These are phyloP conservation scores for Apiotrichum akiyoshidainum DNA, from an alignment of 1,284 basidiomycete species.

Conservation along the genomic window DNA sequence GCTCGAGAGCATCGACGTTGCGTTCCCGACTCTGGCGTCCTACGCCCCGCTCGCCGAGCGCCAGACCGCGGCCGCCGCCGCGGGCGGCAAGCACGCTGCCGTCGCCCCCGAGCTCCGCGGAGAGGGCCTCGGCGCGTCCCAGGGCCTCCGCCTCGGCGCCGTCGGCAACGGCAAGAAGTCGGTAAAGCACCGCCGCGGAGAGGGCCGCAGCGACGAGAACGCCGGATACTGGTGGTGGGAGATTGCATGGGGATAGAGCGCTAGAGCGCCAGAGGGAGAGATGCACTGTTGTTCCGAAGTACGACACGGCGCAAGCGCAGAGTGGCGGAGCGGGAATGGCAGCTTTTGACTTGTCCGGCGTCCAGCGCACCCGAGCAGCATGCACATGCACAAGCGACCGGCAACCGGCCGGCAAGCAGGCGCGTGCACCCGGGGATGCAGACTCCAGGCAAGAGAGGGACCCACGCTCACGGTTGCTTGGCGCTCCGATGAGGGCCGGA, in stretches of 20 bases:
- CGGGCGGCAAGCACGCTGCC: background rate
- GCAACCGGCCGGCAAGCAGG: too few relatives aligned
- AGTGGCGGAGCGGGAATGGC: too few relatives aligned
- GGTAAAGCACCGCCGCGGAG: constrained; percentile 43
- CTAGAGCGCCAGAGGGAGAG: too few relatives aligned
- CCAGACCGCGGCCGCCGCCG: constrained; percentile 13
- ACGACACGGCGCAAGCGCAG: too few relatives aligned
- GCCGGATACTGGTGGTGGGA: constrained; percentile 52
- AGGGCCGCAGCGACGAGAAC: constrained; percentile 47
- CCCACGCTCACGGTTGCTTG: too few relatives aligned
- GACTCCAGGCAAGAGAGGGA: too few relatives aligned
- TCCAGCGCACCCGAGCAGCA: too few relatives aligned
- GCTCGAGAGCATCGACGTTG: constrained; percentile 43
- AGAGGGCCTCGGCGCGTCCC: constrained; percentile 32
- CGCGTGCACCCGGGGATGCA: too few relatives aligned
- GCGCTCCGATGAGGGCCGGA: too few relatives aligned
- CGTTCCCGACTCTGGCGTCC: constrained; percentile 38
- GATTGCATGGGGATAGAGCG: constrained; percentile 42
- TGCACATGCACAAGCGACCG: too few relatives aligned
- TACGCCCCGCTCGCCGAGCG: constrained; percentile 31
- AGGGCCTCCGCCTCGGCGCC: constrained; percentile 36
- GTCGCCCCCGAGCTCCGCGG: constrained; percentile 21
- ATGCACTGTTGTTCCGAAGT: too few relatives aligned
- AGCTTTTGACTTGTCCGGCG: too few relatives aligned
- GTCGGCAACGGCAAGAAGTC: constrained; percentile 37